A percentile compares a stretch with the other conserved stretches of the same genome.
phyloP scores from a whole-genome alignment of 2,329 filamentous ascomycete genomes.

The Arthrobotrys conoides region DNA sequence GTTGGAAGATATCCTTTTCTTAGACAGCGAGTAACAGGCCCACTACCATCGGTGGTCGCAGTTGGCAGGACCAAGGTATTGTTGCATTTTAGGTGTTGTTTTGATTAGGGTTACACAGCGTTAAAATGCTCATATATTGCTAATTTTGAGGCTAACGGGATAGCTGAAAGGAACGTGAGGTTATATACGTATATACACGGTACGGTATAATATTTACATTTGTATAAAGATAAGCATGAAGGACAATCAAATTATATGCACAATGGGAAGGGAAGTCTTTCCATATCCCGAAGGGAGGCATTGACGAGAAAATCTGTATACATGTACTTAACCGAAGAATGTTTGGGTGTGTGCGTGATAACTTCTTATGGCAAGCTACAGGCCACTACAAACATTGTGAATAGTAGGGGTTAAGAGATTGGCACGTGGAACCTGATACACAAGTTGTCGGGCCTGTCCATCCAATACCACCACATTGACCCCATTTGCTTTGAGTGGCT shows the following conservation, averaged over 20 bases:
- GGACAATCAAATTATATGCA: not conserved
- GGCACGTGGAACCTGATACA: conserved; percentile 61
- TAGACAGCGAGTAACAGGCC: not conserved
- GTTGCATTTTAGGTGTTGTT: conserved; percentile 42
- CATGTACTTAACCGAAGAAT: too few species aligned
- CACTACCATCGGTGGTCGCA: too few species aligned
- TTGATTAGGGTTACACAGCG: not conserved
- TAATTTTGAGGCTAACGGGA: not conserved
- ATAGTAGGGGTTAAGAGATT: conserved; percentile 62
- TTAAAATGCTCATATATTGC: too few species aligned
- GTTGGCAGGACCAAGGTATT: not conserved
- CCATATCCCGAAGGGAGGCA: not conserved
- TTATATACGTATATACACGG: conserved; percentile 15
- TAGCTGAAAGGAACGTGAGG: not conserved
- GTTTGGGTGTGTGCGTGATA: not conserved
- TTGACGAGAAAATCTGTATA: not conserved
- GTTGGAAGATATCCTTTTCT: not conserved
- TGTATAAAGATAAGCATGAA: not conserved
- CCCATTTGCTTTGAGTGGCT: conserved; percentile 39
- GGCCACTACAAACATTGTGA: conserved; percentile 62
- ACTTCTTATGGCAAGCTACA: not conserved
- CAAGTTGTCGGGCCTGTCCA: conserved; percentile 62
- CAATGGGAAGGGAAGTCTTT: not conserved
- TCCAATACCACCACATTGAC: conserved; percentile 63
- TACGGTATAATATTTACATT: not conserved